Base-by-base conservation (phyloP, 1,284 basidiomycete species). In the Cutaneotrichosporon cavernicola region DNA sequence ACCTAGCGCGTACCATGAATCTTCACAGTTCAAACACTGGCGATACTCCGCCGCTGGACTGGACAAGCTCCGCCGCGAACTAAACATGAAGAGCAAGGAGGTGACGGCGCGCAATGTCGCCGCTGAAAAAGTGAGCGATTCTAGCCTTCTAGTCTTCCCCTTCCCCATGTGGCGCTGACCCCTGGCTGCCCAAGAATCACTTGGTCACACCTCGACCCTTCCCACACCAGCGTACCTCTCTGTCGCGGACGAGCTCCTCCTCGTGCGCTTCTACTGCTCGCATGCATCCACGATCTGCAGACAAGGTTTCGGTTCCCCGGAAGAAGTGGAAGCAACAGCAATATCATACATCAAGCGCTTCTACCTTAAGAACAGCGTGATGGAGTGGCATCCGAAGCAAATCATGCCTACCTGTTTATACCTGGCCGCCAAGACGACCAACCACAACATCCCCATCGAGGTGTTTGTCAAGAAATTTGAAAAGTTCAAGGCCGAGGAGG, bases 351-450 rank as follows among this genome's bases (percentile, higher is more conserved):
- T 99, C 69, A 99, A 99, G 78, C 86, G 97, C 5, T 99, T 99
- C 82, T 99, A 99, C 77, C 85, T 99, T 61, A 90, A 91, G 81
- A 99, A 99, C 75, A 97, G 94, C 1, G 92, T 94, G 60, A 97
- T 99, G 94, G 95, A 99, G 76, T 97, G 92, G 88, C 97, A 99
- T 81, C 97, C 96, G 0, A 97, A 97, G 81, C 91, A 91, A 72
- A 92, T 99, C 74, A 98, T 99, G 96, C 84, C 97, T 58, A 98
- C 96, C 2, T 89, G 93, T 36, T 83, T 99, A 43, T 99, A 97
- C 75, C 86, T 99, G 58, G 94, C 96, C 0, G 90, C 93, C 21
- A 99, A 99, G 82, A 97, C 97, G 14, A 96, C 93, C 40, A 98
- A 99, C 76, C 88, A 91, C 71, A 89, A 91, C 1, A 89, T 98